Percentiles rank a stretch among this genome's conserved stretches.
Conservation (phyloP, 2,329 filamentous ascomycete genomes). For the Aspergillus sp. region DNA sequence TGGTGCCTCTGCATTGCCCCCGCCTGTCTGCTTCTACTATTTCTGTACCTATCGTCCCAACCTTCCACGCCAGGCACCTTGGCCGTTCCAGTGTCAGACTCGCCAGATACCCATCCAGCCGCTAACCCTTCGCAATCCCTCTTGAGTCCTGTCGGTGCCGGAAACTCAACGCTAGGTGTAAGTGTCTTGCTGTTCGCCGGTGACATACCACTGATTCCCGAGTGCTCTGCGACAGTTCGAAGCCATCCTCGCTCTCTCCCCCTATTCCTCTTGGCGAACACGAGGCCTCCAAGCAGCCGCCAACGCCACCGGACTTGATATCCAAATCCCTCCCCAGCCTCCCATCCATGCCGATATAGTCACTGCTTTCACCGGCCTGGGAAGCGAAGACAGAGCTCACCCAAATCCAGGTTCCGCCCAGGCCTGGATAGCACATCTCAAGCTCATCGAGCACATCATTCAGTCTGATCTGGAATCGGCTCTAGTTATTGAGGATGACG, state of each 20-base stretch:
- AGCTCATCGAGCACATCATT: constrained; percentile 23
- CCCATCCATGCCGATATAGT: constrained; percentile 27
- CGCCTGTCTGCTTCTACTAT: neutral
- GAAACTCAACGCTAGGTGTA: constrained; percentile 12
- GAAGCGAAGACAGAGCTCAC: constrained; percentile 5
- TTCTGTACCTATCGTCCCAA: neutral
- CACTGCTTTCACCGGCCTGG: constrained; percentile 29
- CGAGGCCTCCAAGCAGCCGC: constrained; percentile 37
- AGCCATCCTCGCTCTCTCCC: constrained; percentile 33
- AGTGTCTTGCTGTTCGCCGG: neutral
- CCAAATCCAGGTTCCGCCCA: constrained; percentile 27
- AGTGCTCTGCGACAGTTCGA: constrained; percentile 15
- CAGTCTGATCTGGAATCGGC: constrained; percentile 22
- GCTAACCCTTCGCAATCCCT: neutral
- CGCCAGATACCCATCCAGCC: neutral
- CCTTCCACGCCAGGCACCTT: neutral
- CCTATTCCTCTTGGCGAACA: constrained; percentile 36
- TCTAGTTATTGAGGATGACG: constrained; percentile 46
- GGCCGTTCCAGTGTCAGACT: neutral
- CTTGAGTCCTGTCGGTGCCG: neutral
- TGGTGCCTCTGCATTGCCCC: constrained; percentile 4
- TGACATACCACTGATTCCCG: neutral
- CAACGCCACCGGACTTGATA: constrained; percentile 30
- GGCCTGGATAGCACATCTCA: constrained; percentile 46
- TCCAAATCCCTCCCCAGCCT: constrained; percentile 36